Percentiles rank a stretch among this genome's conserved stretches.
phyloP scores from a whole-genome alignment of 768 basidiomycete species.

The Mycena alexandri region DNA sequence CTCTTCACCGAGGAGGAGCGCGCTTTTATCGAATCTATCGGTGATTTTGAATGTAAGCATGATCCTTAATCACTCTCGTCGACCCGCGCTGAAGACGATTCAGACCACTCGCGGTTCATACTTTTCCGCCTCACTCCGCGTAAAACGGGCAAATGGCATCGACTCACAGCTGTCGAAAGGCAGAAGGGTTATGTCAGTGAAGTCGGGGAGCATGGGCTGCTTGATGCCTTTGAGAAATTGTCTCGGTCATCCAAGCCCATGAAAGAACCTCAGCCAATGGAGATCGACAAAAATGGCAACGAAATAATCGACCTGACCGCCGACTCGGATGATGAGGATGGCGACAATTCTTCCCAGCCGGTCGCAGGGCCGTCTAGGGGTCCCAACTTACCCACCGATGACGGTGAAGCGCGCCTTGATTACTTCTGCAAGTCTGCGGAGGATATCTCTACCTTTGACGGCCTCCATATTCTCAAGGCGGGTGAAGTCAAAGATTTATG shows the following conservation, averaged over 20 bases:
- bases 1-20: constrained; percentile 30
- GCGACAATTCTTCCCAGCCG: neutral
- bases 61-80: too few species aligned
- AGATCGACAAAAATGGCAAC: constrained; percentile 13
- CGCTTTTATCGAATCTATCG: constrained; percentile 2
- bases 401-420: constrained; percentile 34
- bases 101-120: constrained; percentile 61
- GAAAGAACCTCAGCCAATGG: constrained; percentile 3
- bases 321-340: constrained; percentile 45
- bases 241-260: constrained; percentile 22
- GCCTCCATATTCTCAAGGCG: constrained; percentile 29
- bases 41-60: constrained; percentile 14
- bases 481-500: constrained; percentile 28
- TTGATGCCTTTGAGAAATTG: constrained; percentile 49
- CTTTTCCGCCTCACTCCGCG: constrained; percentile 60
- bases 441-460: constrained; percentile 33
- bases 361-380: constrained; percentile 28
- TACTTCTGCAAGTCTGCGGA: constrained; percentile 39
- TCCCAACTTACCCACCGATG: neutral
- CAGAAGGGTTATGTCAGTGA: constrained; percentile 33
- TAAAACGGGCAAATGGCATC: constrained; percentile 53
- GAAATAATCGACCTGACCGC: constrained; percentile 48
- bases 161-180: constrained; percentile 47
- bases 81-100: neutral
- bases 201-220: constrained; percentile 48